Evolutionary conservation across 148 eudicot species (phyloP).

Genomic region (Rhododendron williamsianum): DNA sequence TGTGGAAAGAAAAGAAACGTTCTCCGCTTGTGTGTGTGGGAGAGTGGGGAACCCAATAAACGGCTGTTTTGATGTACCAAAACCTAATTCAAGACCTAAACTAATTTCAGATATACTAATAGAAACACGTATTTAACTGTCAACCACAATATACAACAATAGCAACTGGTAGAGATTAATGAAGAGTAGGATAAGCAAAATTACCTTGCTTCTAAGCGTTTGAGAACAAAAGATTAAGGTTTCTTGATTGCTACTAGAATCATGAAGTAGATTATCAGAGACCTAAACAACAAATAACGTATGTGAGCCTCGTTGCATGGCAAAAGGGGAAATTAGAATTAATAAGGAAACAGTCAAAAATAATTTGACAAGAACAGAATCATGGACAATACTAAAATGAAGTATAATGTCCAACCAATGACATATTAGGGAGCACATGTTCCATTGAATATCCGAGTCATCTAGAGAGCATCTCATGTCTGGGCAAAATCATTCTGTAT

Average conservation of each 20-base stretch:
- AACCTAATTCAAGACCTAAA: not conserved
- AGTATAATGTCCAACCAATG: not conserved
- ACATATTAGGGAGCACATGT: not conserved
- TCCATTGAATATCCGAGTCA: not conserved
- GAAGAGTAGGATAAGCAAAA: not conserved
- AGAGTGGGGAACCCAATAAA: not conserved
- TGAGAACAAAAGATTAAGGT: constrained; percentile 93
- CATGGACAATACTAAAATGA: not conserved
- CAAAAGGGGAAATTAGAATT: not conserved
- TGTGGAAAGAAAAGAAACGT: not conserved
- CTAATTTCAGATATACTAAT: not conserved
- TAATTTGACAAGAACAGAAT: constrained; percentile 1
- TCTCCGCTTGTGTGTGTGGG: not conserved
- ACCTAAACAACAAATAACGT: constrained; percentile 45
- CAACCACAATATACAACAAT: not conserved
- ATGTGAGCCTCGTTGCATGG: constrained; percentile 1
- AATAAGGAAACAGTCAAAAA: not conserved
- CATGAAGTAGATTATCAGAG: constrained; percentile 93
- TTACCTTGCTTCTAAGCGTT: constrained; percentile 96
- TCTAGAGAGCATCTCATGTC: not conserved
- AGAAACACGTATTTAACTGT: not conserved
- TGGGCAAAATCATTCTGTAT: not conserved
- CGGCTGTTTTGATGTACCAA: not conserved
- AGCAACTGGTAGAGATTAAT: not conserved
- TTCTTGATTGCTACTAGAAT: constrained; percentile 80